Conservation (phyloP, 139 green algal species). For the Coelastrella sp. region DNA sequence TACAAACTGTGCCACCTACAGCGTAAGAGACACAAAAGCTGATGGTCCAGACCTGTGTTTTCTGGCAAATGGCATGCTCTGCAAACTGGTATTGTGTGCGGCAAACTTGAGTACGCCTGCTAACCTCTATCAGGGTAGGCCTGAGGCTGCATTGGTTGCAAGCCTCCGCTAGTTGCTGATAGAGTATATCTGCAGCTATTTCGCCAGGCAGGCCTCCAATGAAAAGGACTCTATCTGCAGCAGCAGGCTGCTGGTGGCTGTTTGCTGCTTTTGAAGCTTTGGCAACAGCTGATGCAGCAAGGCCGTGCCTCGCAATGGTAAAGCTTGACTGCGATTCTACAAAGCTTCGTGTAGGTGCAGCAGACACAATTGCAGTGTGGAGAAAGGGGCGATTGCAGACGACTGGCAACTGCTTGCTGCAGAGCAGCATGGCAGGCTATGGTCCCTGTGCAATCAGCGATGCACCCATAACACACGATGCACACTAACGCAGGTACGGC, state of each 20-base stretch:
- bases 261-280: background rate
- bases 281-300: conserved; percentile 14
- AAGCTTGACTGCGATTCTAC: too few species aligned
- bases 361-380: background rate
- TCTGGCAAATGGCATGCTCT: too few species aligned
- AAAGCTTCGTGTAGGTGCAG: too few species aligned
- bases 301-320: background rate
- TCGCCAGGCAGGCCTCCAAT: conserved; percentile 34
- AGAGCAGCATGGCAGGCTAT: background rate
- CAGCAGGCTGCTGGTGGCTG: background rate
- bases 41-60: too few species aligned
- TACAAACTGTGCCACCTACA: background rate
- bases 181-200: background rate
- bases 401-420: background rate
- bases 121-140: background rate
- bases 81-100: background rate
- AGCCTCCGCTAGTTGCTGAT: conserved; percentile 1
- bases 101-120: background rate
- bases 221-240: conserved; percentile 22
- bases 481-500: too few species aligned
- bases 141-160: background rate
- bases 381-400: background rate
- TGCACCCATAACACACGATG: too few species aligned
- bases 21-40: too few species aligned
- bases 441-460: too few species aligned